Base-by-base conservation (phyloP, 148 eudicot genomes). In the Rhododendron vialii region DNA sequence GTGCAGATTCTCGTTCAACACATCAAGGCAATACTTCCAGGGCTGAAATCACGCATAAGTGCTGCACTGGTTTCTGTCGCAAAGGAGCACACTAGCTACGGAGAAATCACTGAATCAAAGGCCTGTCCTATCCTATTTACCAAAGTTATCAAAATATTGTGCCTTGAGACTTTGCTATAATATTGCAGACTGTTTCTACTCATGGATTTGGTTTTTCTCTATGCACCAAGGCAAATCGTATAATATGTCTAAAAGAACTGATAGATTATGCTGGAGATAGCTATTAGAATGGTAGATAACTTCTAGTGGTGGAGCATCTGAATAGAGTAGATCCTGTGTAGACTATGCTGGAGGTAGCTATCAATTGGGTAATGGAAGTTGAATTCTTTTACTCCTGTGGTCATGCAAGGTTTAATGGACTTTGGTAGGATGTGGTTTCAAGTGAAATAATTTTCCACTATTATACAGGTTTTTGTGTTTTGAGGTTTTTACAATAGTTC, bases 41-140 rank as follows among this genome's bases (percentile, higher is more conserved):
- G 93, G 80, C 85, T 97, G 88, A 97, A 95, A 87, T 89, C 98
- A 24, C 98, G 95, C 84, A 95, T 97, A 82, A 97, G 92, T 41
- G 87, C 91, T 45, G 92, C 92, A 38, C 89, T 97, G 78, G 94
- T 93, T 81, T 89, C 95, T 61, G 94, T 95, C 84, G 96, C 98
- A 22, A 97, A 97, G 91, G 99, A 97, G 95, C 95, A 93, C 85
- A 95, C 96, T 73, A 94, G 99, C 88, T 97, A 93, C 88, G 99
- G 99, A 85, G 99, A 95, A 82, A 91, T 93, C 67, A 91, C 94
- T 80, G 99, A 96, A 89, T 94, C 99, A 67, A 97, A 95, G 96
- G 99, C 92, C 78, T 82, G 85, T 61, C 74, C 33, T 59, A 33
- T 4, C 76, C 45, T 89, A 67, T 48, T 82, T 59, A 35, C 53